Evolutionary conservation across 2,329 filamentous ascomycete species (phyloP).

Genomic region (Cytospora piceae): DNA sequence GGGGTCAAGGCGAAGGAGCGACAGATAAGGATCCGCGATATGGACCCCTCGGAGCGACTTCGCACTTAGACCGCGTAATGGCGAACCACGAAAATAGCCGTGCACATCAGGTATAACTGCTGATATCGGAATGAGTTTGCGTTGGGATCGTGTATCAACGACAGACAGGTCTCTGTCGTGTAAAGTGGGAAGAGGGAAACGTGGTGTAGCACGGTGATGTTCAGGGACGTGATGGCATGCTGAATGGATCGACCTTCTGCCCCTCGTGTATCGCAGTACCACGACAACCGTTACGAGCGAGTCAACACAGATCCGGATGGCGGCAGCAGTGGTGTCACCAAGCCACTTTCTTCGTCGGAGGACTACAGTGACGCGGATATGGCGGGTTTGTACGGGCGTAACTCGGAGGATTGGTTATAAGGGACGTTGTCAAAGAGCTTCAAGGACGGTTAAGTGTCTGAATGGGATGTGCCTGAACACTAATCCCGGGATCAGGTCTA

Average conservation of each 20-base stretch:
- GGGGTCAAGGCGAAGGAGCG: constrained; percentile 7
- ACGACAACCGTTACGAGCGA: constrained; percentile 11
- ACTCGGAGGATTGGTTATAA: constrained; percentile 9
- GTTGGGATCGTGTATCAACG: constrained; percentile 9
- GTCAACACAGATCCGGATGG: constrained; percentile 6
- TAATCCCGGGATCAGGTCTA: neutral
- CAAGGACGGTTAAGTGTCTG: constrained; percentile 3
- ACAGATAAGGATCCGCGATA: constrained; percentile 22
- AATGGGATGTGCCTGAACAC: neutral
- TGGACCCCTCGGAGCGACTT: constrained; percentile 6
- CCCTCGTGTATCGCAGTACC: constrained; percentile 14
- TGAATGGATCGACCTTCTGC: constrained; percentile 13
- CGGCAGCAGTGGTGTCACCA: constrained; percentile 10
- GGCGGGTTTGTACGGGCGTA: constrained; percentile 23
- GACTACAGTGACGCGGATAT: constrained; percentile 10
- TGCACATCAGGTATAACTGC: constrained; percentile 12
- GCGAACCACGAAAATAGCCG: constrained; percentile 8
- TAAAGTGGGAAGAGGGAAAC: constrained; percentile 8
- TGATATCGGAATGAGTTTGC: constrained; percentile 7
- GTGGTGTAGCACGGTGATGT: constrained; percentile 17
- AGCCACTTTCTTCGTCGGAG: constrained; percentile 15
- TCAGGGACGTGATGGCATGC: constrained; percentile 25
- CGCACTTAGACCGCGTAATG: constrained; percentile 8
- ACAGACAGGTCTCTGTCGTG: constrained; percentile 22
- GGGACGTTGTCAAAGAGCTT: constrained; percentile 15